Percentiles rank a stretch among this genome's conserved stretches.
phyloP scores from a whole-genome alignment of 2,329 filamentous ascomycete genomes.

The Penicillium sp. region DNA sequence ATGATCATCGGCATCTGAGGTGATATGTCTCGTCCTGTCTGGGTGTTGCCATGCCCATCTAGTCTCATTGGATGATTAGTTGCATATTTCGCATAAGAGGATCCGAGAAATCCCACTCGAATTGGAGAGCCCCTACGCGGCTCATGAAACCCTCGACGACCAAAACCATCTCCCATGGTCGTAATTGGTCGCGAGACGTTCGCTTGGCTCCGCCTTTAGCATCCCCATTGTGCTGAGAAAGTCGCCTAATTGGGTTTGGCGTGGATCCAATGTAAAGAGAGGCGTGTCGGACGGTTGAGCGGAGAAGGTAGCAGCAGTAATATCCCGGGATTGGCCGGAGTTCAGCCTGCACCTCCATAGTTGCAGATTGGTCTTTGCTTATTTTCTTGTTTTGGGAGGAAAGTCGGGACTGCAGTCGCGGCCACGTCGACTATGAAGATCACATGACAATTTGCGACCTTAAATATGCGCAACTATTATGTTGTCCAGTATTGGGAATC shows the following conservation, averaged over 20 bases:
- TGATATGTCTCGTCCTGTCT: constrained; percentile 76
- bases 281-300: constrained; percentile 72
- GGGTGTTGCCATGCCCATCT: constrained; percentile 94
- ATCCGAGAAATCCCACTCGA: constrained; percentile 65
- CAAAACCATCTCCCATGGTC: constrained; percentile 89
- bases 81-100: neutral
- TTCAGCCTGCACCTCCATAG: constrained; percentile 24
- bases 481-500: neutral
- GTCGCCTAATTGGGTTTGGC: constrained; percentile 77
- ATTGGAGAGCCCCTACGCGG: constrained; percentile 83
- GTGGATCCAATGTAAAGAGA: constrained; percentile 87
- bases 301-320: constrained; percentile 90
- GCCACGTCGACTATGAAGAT: neutral
- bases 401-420: neutral
- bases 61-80: neutral
- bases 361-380: neutral
- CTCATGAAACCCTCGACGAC: constrained; percentile 88
- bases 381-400: neutral
- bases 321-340: constrained; percentile 74
- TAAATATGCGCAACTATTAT: neutral
- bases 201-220: constrained; percentile 76
- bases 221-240: constrained; percentile 89
- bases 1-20: constrained; percentile 57
- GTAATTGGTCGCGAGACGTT: constrained; percentile 66
- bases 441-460: constrained; percentile 1